Conservation (phyloP, 176 grass and related monocot genomes). For the Avena sativa region DNA sequence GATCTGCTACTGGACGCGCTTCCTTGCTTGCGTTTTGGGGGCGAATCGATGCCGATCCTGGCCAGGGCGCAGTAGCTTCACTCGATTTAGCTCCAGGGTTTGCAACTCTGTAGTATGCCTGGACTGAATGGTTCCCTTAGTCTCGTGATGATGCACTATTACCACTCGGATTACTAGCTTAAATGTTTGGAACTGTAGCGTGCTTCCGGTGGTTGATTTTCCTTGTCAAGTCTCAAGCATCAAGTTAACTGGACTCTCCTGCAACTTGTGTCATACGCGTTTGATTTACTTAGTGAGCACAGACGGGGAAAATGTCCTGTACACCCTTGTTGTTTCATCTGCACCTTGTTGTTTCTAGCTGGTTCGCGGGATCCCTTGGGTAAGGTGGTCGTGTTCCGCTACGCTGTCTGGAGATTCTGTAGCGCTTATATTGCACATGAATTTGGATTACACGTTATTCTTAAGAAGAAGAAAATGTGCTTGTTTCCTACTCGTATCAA, state of each 20-base stretch:
- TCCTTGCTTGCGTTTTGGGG: not conserved
- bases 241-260: not conserved
- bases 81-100: constrained; percentile 3
- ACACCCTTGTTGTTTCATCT: not conserved
- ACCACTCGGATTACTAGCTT: too few relatives aligned
- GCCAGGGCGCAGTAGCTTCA: too few relatives aligned
- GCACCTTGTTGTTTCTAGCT: not conserved
- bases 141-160: too few relatives aligned
- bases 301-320: not conserved
- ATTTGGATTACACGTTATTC: not conserved
- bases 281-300: constrained; percentile 20
- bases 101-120: not conserved
- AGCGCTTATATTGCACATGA: not conserved
- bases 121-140: not conserved
- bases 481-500: not conserved
- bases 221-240: too few relatives aligned
- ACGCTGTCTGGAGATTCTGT: not conserved
- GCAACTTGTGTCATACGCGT: not conserved
- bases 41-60: not conserved
- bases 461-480: not conserved
- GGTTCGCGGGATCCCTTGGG: too few relatives aligned
- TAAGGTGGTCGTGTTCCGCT: too few relatives aligned
- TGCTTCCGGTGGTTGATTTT: too few relatives aligned
- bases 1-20: constrained; percentile 14
- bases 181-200: too few relatives aligned